Percentiles rank a stretch among this genome's conserved stretches.
Conservation (phyloP, 345 rosid species). For the Xanthoceras sorbifolium region DNA sequence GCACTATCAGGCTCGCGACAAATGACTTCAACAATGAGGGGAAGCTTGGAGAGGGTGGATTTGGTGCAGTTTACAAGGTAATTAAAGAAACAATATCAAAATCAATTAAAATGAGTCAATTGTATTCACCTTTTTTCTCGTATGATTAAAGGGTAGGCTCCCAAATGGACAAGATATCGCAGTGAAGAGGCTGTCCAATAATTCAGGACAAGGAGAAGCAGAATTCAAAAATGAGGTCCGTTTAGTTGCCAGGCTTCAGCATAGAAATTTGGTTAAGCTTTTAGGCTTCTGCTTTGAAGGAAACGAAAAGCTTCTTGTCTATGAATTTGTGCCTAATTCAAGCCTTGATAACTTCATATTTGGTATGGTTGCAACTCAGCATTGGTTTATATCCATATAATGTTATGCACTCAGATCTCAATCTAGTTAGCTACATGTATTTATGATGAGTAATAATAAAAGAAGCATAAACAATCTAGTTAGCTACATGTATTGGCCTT, state of each 20-base stretch:
- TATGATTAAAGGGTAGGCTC: constrained; percentile 38
- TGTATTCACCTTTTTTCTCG: neutral
- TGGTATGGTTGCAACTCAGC: constrained; percentile 22
- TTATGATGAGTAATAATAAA: neutral
- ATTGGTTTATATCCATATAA: neutral
- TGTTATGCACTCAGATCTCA: neutral
- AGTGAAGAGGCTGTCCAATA: constrained; percentile 45
- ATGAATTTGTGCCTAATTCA: constrained; percentile 44
- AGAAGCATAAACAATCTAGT: too few relatives aligned
- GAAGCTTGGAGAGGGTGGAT: constrained; percentile 51
- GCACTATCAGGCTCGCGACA: constrained; percentile 43
- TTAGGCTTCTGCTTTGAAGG: constrained; percentile 42
- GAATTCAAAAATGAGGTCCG: constrained; percentile 52
- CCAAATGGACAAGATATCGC: constrained; percentile 40
- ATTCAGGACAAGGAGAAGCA: constrained; percentile 44
- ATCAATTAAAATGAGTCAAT: neutral
- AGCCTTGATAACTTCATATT: constrained; percentile 47
- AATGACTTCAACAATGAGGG: constrained; percentile 39
- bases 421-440: neutral
- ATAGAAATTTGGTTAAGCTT: constrained; percentile 46
- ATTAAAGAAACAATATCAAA: neutral
- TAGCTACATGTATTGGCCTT: neutral
- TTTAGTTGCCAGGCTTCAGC: constrained; percentile 52
- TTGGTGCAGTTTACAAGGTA: constrained; percentile 57
- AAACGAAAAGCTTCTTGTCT: constrained; percentile 43